phyloP scores from a whole-genome alignment of 2,329 filamentous ascomycete genomes.

The Verticillium alfalfae region DNA sequence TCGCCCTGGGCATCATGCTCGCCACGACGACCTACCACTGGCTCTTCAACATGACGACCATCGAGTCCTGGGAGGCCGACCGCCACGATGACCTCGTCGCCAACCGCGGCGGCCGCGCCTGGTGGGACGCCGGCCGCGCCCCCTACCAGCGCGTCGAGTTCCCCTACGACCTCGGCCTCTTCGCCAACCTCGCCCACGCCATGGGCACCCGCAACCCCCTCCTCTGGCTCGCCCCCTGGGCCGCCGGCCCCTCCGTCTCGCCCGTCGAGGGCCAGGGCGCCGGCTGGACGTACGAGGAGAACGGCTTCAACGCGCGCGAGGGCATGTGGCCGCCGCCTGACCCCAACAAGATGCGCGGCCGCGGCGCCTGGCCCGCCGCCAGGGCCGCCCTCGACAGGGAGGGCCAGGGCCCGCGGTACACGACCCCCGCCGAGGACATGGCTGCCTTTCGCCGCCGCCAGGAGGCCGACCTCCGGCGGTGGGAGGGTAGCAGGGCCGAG shows the following conservation, averaged over 20 bases:
- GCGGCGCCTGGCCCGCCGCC: slow-evolving; percentile 30
- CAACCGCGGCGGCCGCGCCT: slow-evolving; percentile 35
- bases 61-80: slow-evolving; percentile 72
- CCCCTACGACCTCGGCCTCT: slow-evolving; percentile 76
- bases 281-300: slow-evolving; percentile 64
- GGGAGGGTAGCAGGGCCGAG: slow-evolving; percentile 21
- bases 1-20: slow-evolving; percentile 61
- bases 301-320: slow-evolving; percentile 65
- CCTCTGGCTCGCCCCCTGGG: slow-evolving; percentile 65
- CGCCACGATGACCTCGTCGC: slow-evolving; percentile 53
- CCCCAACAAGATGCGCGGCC: slow-evolving; percentile 52
- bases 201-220: slow-evolving; percentile 67
- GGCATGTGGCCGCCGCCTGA: slow-evolving; percentile 60
- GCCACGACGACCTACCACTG: slow-evolving; percentile 57
- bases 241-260: slow-evolving; percentile 40
- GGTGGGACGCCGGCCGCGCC: slow-evolving; percentile 36
- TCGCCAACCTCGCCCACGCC: slow-evolving; percentile 65
- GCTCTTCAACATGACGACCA: slow-evolving; percentile 68
- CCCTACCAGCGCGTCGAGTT: slow-evolving; percentile 63
- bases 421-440: slow-evolving; percentile 36
- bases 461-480: slow-evolving; percentile 36
- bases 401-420: slow-evolving; percentile 22
- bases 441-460: slow-evolving; percentile 46
- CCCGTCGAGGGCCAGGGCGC: slow-evolving; percentile 25
- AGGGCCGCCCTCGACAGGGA: slow-evolving; percentile 21